A percentile compares a stretch with the other conserved stretches of the same genome.
phyloP scores from a whole-genome alignment of 2,329 filamentous ascomycete species.

The Furcasterigmium furcatum region DNA sequence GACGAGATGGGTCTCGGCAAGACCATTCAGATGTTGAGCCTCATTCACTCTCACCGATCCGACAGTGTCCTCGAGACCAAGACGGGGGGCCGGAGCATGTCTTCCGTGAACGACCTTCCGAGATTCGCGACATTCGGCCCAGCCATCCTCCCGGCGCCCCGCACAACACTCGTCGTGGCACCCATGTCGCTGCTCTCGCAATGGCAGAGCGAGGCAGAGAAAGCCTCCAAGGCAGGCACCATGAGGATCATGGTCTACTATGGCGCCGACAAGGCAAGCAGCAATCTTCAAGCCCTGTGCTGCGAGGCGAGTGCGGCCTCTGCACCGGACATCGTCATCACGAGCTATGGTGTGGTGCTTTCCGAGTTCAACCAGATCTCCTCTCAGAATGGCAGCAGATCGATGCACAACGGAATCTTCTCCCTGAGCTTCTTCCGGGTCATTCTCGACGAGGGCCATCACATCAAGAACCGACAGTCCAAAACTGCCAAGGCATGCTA shows the following conservation, averaged over 20 bases:
- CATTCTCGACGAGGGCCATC: slow-evolving; percentile 92
- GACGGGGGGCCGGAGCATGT: slow-evolving; percentile 19
- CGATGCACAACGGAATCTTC: slow-evolving; percentile 72
- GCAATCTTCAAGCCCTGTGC: slow-evolving; percentile 77
- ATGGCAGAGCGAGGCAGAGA: slow-evolving; percentile 94
- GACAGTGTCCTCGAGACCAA: slow-evolving; percentile 41
- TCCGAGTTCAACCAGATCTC: slow-evolving; percentile 82
- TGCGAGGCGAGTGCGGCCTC: slow-evolving; percentile 67
- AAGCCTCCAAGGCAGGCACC: slow-evolving; percentile 80
- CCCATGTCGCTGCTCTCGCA: slow-evolving; percentile 96
- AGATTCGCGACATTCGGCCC: slow-evolving; percentile 57
- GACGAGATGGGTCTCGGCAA: slow-evolving; percentile 98
- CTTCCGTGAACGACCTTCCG: slow-evolving; percentile 58
- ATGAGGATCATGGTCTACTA: slow-evolving; percentile 90
- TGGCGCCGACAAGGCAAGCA: slow-evolving; percentile 74
- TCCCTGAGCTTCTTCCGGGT: slow-evolving; percentile 92
- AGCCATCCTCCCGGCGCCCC: slow-evolving; percentile 67
- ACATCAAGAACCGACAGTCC: slow-evolving; percentile 84
- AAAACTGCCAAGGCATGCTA: slow-evolving; percentile 97
- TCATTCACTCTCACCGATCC: slow-evolving; percentile 80
- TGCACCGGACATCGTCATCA: slow-evolving; percentile 89
- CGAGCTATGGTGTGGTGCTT: slow-evolving; percentile 87
- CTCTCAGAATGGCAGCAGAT: slow-evolving; percentile 61
- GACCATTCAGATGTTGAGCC: slow-evolving; percentile 96
- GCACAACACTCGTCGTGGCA: slow-evolving; percentile 91